phyloP scores from a whole-genome alignment of 1,284 basidiomycete genomes.

The Omphalotus olearius region DNA sequence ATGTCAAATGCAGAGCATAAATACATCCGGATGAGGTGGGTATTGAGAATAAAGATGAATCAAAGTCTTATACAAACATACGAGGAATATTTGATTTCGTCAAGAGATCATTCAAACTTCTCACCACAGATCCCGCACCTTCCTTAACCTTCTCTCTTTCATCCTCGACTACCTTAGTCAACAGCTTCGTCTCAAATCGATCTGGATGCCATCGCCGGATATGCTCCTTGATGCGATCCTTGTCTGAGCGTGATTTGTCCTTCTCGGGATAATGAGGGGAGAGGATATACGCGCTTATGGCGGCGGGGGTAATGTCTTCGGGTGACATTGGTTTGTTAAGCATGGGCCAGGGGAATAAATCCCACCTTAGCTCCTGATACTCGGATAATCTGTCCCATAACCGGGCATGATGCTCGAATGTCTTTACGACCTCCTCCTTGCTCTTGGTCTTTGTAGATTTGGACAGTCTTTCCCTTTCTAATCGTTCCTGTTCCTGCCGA shows the following conservation, averaged over 20 bases:
- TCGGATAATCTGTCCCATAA: slow-evolving; percentile 49
- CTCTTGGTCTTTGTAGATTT: slow-evolving; percentile 41
- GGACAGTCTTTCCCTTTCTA: slow-evolving; percentile 40
- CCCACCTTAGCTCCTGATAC: slow-evolving; percentile 41
- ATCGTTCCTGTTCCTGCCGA: slow-evolving; percentile 50
- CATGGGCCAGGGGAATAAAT: slow-evolving; percentile 69
- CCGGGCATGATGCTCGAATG: slow-evolving; percentile 52
- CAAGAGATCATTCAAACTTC: slow-evolving; percentile 54
- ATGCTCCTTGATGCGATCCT: slow-evolving; percentile 61
- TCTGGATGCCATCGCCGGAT: slow-evolving; percentile 59
- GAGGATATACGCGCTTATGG: slow-evolving; percentile 56
- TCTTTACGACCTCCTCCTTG: slow-evolving; percentile 47
- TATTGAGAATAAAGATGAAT: too few species aligned
- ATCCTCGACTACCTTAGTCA: slow-evolving; percentile 47
- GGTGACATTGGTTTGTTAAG: slow-evolving; percentile 48
- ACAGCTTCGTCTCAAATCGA: slow-evolving; percentile 47
- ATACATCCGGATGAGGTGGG: too few species aligned
- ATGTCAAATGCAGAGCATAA: too few species aligned
- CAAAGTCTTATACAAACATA: slow-evolving; percentile 8
- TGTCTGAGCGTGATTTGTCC: slow-evolving; percentile 32
- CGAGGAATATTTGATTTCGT: slow-evolving; percentile 22
- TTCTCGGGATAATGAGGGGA: slow-evolving; percentile 50
- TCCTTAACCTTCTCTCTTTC: slow-evolving; percentile 46
- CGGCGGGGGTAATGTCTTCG: slow-evolving; percentile 53
- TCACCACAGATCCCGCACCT: slow-evolving; percentile 46